Evolutionary conservation across 805 yeast genomes (phyloP), one percentile per base, ranked within the genome.

Genomic region (Candida sphagnicola): DNA sequence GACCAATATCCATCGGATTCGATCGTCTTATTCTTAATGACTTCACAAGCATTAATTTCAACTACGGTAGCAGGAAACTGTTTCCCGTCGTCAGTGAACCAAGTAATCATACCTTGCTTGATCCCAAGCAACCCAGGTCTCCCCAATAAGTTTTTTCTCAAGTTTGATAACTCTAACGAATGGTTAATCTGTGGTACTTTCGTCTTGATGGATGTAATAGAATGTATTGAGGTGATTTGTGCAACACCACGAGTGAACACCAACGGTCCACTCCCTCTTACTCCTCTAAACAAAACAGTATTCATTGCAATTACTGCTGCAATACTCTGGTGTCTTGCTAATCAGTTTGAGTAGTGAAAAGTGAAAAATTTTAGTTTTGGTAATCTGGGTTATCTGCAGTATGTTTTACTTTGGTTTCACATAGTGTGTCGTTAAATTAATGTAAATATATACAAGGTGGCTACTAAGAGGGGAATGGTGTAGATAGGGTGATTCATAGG

Each of bases 41-140:
- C 98, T 66, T 93, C 98, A 46, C 87, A 86, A 40, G 90, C 78
- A 58, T 89, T 85, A 43, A 93, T 75, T 57, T 89, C 95, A 29
- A 93, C 67, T 6, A 93, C 85, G 3, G 99, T 93, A 35, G 95
- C 93, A 2, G 95, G 90, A 39, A 73, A 61, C 45, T 80, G 80
- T 38, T 68, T 70, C 18, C 96, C 98, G 11, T 72, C 72, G 19
- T 75, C 74, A 45, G 82, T 81, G 54, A 75, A 91, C 75, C 79
- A 85, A 12, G 93, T 79, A 36, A 89, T 80, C 96, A 91, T 91
- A 13, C 97, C 98, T 42, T 83, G 71, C 58, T 93, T 93, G 46
- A 79, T 67, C 1, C 95, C 95, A 19, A 91, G 64, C 15, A 87
- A 67, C 10, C 99, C 99, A 5, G 95, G 81, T 62, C 99, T 79